Base-by-base conservation (phyloP, 2,329 filamentous ascomycete species). In the Aspergillus brunneoviolaceus region DNA sequence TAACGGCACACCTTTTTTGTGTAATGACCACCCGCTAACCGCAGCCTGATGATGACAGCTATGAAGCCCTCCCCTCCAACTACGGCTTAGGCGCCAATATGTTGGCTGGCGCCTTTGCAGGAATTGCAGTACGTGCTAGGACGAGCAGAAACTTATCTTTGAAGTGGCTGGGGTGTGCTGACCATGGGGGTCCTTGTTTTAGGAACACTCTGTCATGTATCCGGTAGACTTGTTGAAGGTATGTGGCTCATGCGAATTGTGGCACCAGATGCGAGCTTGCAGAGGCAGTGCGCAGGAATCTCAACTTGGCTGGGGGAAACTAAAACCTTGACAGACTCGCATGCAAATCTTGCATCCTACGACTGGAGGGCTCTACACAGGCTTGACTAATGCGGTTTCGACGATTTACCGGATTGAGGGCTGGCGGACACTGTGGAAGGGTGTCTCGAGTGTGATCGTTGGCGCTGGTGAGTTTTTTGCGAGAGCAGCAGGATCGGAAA, bases 191-290 rank as follows among this genome's bases (percentile, higher is more conserved):
- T 27, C 25, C 25, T 27, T 9, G 7, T 23, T 53, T 65, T 68
- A 97, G 93, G 94, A 98, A 81, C 94, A 98, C 79, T 96, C 94
- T 61, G 93, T 96, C 71, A 98, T 99, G 95, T 99, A 99, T 75
- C 95, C 95, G 21, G 90, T 99, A 74, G 95, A 99, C 81, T 87
- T 96, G 68, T 90, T 99, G 75, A 99, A 99, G 89, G 95, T 97
- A 76, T 65, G 81, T 71, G 47, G 54, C 51, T 60, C 51, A 12
- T 29, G 42, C 21, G 39, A 45, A 19, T 45, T 7, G 39, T 16
- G 39, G 39, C 14, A 19, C 12, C 39, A 9, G 9, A 7, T 19
- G 39, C 39, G 14, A 45, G 3, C n/a, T 45, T 16, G 29, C 35
- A 16, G 42, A 11, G n/a, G 47, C 42, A 47, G 51, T 42, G 51